phyloP scores from a whole-genome alignment of 1,284 basidiomycete genomes.

The Cystobasidium slooffiae region DNA sequence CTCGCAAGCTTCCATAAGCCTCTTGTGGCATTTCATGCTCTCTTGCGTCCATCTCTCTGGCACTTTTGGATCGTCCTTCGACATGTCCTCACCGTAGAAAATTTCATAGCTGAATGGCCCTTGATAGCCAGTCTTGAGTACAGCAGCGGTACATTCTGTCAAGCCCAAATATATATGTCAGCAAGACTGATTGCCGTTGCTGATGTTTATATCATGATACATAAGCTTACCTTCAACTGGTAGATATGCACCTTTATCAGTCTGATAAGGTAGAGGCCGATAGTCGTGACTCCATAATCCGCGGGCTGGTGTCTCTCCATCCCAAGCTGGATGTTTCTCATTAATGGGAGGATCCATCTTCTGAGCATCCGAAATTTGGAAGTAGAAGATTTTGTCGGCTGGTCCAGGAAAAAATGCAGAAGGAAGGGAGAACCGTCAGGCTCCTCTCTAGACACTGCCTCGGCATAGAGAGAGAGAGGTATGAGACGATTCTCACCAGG shows the following conservation, averaged over 20 bases:
- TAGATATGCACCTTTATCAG: slow-evolving; percentile 46
- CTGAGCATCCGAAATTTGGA: slow-evolving; percentile 48
- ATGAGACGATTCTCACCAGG: slow-evolving; percentile 23
- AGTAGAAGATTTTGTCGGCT: slow-evolving; percentile 46
- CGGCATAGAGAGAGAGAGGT: background rate
- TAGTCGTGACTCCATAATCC: slow-evolving; percentile 49
- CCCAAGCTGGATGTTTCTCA: slow-evolving; percentile 42
- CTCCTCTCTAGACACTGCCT: background rate
- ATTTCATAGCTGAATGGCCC: slow-evolving; percentile 48
- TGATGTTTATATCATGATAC: background rate
- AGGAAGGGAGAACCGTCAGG: background rate
- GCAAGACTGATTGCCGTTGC: background rate
- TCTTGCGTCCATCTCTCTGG: slow-evolving; percentile 39
- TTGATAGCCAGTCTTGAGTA: slow-evolving; percentile 47
- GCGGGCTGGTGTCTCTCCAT: slow-evolving; percentile 45
- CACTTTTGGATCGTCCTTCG: slow-evolving; percentile 35
- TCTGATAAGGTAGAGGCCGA: slow-evolving; percentile 47
- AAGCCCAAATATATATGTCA: background rate
- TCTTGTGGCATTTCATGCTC: slow-evolving; percentile 33
- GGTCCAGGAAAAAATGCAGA: background rate
- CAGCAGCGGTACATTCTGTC: slow-evolving; percentile 41
- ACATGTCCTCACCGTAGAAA: slow-evolving; percentile 45
- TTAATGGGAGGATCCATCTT: slow-evolving; percentile 46
- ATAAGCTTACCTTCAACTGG: slow-evolving; percentile 43
- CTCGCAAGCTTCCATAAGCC: slow-evolving; percentile 38